A percentile compares a stretch with the other conserved stretches of the same genome.
Conservation (phyloP, 192 early-diverging fungal species). For the Dissophora globulifera region DNA sequence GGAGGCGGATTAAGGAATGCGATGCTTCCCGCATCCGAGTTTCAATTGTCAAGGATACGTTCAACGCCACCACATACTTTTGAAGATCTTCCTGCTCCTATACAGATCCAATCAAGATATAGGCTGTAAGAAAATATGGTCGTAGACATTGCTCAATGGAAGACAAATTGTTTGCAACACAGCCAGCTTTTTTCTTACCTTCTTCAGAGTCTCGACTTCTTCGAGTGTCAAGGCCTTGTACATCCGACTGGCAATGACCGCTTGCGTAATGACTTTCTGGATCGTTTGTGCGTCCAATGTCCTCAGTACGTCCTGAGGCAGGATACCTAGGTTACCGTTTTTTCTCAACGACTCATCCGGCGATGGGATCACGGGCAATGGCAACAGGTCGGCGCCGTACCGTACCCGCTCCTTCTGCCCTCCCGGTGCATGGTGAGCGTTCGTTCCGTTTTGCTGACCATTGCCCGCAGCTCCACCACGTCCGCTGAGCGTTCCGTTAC, state of each 20-base stretch:
- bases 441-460: background rate
- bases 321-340: slow-evolving; percentile 23
- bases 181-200: slow-evolving; percentile 56
- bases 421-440: background rate
- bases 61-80: slow-evolving; percentile 39
- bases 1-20: slow-evolving; percentile 56
- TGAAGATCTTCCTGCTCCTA: slow-evolving; percentile 60
- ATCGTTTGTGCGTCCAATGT: slow-evolving; percentile 30
- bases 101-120: no score
- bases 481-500: background rate
- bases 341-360: slow-evolving; percentile 32
- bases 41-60: slow-evolving; percentile 56
- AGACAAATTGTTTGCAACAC: no score
- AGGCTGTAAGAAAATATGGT: no score
- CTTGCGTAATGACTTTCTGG: slow-evolving; percentile 48
- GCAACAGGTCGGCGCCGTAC: slow-evolving; percentile 37
- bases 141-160: no score
- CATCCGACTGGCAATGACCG: slow-evolving; percentile 58
- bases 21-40: slow-evolving; percentile 63
- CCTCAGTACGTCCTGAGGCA: slow-evolving; percentile 41
- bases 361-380: slow-evolving; percentile 41
- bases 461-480: background rate
- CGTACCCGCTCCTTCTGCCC: slow-evolving; percentile 12
- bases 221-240: slow-evolving; percentile 59
- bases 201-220: slow-evolving; percentile 61